Evolutionary conservation across 805 yeast genomes (phyloP).

Genomic region (Wickerhamomyces bisporus): DNA sequence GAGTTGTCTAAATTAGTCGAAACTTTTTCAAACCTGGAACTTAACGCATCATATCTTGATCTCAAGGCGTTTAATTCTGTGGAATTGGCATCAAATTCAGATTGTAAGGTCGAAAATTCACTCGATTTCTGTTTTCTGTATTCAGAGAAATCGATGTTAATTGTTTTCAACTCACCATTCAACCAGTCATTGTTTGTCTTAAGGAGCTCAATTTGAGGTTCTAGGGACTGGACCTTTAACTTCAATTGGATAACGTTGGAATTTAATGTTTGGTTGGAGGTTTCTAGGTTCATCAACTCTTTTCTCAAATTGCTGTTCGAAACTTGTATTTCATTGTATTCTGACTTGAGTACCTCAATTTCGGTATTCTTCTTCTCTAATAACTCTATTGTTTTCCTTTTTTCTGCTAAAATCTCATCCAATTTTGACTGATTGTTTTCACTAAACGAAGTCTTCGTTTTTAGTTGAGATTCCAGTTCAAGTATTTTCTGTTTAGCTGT

Average conservation of each 20-base stretch:
- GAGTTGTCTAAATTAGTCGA: constrained; percentile 37
- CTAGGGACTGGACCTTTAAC: constrained; percentile 31
- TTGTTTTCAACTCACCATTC: constrained; percentile 32
- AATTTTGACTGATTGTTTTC: constrained; percentile 9
- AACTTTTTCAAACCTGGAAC: constrained; percentile 31
- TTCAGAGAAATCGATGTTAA: constrained; percentile 26
- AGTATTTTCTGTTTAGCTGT: constrained; percentile 17
- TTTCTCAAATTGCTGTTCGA: constrained; percentile 35
- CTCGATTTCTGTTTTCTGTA: constrained; percentile 23
- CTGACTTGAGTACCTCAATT: constrained; percentile 30
- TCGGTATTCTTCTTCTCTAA: constrained; percentile 34
- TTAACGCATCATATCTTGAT: constrained; percentile 26
- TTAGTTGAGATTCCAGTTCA: constrained; percentile 12
- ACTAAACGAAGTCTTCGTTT: constrained; percentile 4
- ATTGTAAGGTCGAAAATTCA: constrained; percentile 22
- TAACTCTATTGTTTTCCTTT: constrained; percentile 28
- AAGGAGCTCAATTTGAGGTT: constrained; percentile 38
- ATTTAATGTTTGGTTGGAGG: constrained; percentile 27
- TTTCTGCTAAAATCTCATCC: constrained; percentile 20
- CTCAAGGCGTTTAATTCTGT: constrained; percentile 27
- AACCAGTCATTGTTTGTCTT: constrained; percentile 37
- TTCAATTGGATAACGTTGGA: constrained; percentile 25
- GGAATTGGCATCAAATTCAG: constrained; percentile 24
- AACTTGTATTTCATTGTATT: constrained; percentile 31
- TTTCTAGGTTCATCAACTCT: constrained; percentile 34